Evolutionary conservation across 257 asterid species (phyloP).

Genomic region (Asclepias syriaca): DNA sequence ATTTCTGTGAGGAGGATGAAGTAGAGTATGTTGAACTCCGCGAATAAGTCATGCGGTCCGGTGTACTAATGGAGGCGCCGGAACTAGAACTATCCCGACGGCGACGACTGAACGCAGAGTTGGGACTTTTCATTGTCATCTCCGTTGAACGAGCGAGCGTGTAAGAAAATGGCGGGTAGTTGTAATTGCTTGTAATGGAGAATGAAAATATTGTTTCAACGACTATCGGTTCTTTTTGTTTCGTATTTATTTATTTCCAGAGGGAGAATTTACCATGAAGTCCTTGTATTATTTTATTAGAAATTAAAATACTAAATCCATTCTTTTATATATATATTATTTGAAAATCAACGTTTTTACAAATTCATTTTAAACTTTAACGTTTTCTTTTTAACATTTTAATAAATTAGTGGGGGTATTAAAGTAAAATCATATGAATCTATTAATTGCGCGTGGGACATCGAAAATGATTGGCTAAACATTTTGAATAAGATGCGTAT

Average conservation of each 20-base stretch:
- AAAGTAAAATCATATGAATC: no score
- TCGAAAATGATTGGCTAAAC: background rate
- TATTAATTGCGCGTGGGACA: background rate
- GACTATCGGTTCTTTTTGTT: slow-evolving; percentile 31
- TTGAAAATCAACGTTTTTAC: no score
- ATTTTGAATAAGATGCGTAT: background rate
- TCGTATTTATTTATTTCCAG: background rate
- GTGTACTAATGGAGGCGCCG: slow-evolving; percentile 28
- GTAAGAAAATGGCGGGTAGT: slow-evolving; percentile 49
- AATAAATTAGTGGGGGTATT: no score
- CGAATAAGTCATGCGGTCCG: slow-evolving; percentile 31
- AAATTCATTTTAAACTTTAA: no score
- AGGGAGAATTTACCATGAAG: background rate
- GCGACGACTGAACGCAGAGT: slow-evolving; percentile 26
- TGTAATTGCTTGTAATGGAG: slow-evolving; percentile 13
- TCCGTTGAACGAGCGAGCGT: slow-evolving; percentile 17
- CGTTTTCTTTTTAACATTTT: no score
- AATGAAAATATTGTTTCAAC: slow-evolving; percentile 21
- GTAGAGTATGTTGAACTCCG: slow-evolving; percentile 35
- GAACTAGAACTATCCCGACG: slow-evolving; percentile 32
- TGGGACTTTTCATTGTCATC: slow-evolving; percentile 39
- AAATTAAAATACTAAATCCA: no score
- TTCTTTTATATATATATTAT: no score
- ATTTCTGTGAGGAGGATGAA: slow-evolving; percentile 37
- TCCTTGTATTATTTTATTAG: background rate